Percentiles rank a stretch among this genome's conserved stretches.
Evolutionary conservation across 345 rosid species (phyloP).

Genomic region (Arabis hirsuta): DNA sequence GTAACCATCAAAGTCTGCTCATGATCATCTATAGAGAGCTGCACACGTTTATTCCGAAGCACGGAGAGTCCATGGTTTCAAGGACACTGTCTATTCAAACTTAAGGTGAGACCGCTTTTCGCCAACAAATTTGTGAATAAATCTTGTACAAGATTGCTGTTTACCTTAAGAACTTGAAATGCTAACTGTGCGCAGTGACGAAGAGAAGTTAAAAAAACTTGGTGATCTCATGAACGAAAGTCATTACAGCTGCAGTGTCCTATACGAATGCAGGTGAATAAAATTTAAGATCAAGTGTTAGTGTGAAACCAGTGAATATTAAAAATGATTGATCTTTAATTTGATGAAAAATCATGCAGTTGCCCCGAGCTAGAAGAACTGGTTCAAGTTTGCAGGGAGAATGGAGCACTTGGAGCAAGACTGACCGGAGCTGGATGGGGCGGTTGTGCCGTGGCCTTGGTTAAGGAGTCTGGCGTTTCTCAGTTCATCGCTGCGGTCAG

Average conservation of each 20-base stretch:
- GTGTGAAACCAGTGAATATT: neutral
- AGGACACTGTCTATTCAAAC: conserved; percentile 72
- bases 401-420: conserved; percentile 91
- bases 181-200: conserved; percentile 65
- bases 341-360: conserved; percentile 46
- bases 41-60: conserved; percentile 94
- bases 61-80: conserved; percentile 78
- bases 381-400: conserved; percentile 64
- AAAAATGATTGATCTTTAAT: neutral
- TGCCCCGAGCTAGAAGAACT: conserved; percentile 98
- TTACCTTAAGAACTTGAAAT: conserved; percentile 8
- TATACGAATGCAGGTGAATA: conserved; percentile 92
- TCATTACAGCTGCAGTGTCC: conserved; percentile 89
- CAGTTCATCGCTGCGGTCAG: conserved; percentile 83
- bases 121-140: neutral
- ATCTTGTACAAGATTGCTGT: conserved; percentile 7
- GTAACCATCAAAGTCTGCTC: neutral
- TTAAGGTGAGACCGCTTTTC: conserved; percentile 52
- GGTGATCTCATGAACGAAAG: conserved; percentile 94
- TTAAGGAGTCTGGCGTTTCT: conserved; percentile 75
- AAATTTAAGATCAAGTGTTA: neutral
- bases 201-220: conserved; percentile 81
- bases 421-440: conserved; percentile 99
- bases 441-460: conserved; percentile 92
- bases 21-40: conserved; percentile 63